Base-by-base conservation (phyloP, 495 filamentous ascomycete genomes). In the Wilcoxina mikolae region DNA sequence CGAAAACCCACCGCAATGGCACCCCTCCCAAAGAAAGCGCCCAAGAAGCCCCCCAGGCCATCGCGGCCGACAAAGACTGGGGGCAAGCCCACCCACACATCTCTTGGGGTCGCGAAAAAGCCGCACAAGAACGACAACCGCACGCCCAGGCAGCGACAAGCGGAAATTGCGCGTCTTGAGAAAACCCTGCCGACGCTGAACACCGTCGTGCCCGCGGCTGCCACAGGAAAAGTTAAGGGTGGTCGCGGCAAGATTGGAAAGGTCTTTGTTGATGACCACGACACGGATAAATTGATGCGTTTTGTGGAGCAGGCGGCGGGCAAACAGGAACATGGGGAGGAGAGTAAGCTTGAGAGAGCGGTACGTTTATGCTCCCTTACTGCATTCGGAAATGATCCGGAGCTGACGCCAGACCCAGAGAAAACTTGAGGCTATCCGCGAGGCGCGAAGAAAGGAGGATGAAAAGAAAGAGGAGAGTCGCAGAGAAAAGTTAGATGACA, bases 321-420 rank as follows among this genome's bases (percentile, higher is more conserved):
- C 4, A 45, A 45, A 29, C 24, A 54, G 33, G 51, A 54, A 20
- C 35, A 15, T 17, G 51, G 29, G 1, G 51, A 12, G 35, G 51
- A 54, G 38, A 54, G 51, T 45, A 54, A 54, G 23, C 29, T 54
- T 17, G 51, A 54, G 51, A 43, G 33, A 26, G 51, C 51, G 18
- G 51, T 54, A 31, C 22, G 51, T 54, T 22, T 41, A 51, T 22
- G 10, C n/a, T 31, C 25, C 23, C 17, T 26, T 10, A 27, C 12
- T 20, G 51, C 33, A 42, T 31, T 24, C 9, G 20, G 51, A 35
- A 26, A 20, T 4, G 20, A 39, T 10, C 2, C 9, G 28, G 49
- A 9, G 49, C 28, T 38, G 51, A 44, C 33, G 18, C 5, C 15
- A 39, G 5, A 25, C 11, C 12, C 29, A 54, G 51, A 43, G 51